A percentile compares a stretch with the other conserved stretches of the same genome.
phyloP scores from a whole-genome alignment of 2,329 filamentous ascomycete genomes.

The Cordyceps farinosa region DNA sequence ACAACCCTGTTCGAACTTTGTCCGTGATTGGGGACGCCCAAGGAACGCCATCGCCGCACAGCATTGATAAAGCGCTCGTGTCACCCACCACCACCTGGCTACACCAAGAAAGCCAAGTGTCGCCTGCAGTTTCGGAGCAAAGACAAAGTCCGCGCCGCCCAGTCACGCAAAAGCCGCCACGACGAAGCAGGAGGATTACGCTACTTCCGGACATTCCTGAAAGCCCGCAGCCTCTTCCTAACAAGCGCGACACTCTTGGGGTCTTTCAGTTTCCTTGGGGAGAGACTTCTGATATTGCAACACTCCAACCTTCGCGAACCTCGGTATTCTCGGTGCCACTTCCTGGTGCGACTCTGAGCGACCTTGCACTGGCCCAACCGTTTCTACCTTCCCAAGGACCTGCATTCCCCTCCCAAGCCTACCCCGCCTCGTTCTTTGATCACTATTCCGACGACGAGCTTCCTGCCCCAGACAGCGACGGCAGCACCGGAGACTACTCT shows the following conservation, averaged over 20 bases:
- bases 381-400: conserved; percentile 11
- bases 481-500: conserved; percentile 30
- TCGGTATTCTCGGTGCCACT: conserved; percentile 39
- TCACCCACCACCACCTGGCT: neutral
- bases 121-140: conserved; percentile 5
- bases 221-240: conserved; percentile 55
- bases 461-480: conserved; percentile 33
- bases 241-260: conserved; percentile 57
- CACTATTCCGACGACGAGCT: conserved; percentile 53
- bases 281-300: conserved; percentile 56
- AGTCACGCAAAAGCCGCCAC: conserved; percentile 50
- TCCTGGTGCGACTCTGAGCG: conserved; percentile 46
- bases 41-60: neutral
- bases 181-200: conserved; percentile 55
- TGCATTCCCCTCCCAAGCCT: conserved; percentile 31
- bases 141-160: conserved; percentile 35
- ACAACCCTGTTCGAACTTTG: neutral
- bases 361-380: conserved; percentile 4
- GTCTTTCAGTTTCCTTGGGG: conserved; percentile 67
- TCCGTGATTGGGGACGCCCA: neutral
- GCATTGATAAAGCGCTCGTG: neutral
- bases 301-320: conserved; percentile 36
- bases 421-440: conserved; percentile 55
- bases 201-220: conserved; percentile 61
- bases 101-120: neutral